Evolutionary conservation across 164 flowering plant genomes (phyloP).

Genomic region (Macadamia integrifolia): DNA sequence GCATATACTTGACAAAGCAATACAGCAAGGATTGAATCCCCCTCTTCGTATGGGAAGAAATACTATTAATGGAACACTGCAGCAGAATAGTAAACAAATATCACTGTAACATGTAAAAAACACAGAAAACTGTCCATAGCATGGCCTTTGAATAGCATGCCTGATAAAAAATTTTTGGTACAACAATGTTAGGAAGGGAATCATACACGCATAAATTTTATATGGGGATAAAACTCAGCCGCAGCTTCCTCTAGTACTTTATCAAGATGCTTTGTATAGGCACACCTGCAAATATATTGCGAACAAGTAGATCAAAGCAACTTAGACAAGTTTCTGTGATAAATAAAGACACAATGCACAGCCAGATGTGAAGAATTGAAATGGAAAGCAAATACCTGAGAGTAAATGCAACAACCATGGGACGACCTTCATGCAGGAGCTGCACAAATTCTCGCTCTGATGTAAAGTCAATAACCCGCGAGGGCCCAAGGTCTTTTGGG

Average conservation of each 20-base stretch:
- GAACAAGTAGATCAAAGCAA: not conserved
- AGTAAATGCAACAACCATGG: constrained; percentile 87
- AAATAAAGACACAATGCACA: too few relatives aligned
- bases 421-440: constrained; percentile 75
- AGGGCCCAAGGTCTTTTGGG: constrained; percentile 91
- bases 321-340: not conserved
- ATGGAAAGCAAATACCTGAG: constrained; percentile 41
- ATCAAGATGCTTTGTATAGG: constrained; percentile 68
- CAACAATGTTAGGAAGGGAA: not conserved
- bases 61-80: too few relatives aligned
- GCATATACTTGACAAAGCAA: too few relatives aligned
- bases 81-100: too few relatives aligned
- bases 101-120: too few relatives aligned
- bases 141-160: too few relatives aligned
- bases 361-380: not conserved
- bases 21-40: too few relatives aligned
- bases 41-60: too few relatives aligned
- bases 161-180: too few relatives aligned
- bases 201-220: constrained; percentile 81
- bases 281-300: constrained; percentile 41
- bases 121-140: too few relatives aligned
- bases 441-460: constrained; percentile 93
- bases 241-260: constrained; percentile 88
- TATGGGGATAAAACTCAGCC: constrained; percentile 69
- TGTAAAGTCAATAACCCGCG: constrained; percentile 71